These are phyloP conservation scores for Blastomyces emzantsi DNA, from an alignment of 2,329 filamentous ascomycete species.

Conservation along the genomic window DNA sequence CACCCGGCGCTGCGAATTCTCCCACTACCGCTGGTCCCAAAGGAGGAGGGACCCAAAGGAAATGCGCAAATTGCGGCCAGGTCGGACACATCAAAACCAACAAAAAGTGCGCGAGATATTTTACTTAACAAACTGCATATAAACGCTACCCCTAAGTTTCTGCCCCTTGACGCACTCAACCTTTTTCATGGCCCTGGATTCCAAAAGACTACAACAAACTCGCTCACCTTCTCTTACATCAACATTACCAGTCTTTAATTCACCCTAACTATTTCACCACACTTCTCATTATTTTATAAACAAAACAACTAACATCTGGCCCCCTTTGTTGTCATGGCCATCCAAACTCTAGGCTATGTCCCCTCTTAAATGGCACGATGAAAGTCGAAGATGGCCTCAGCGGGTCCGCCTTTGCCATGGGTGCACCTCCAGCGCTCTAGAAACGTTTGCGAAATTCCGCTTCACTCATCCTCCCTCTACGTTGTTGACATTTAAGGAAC, in stretches of 20 bases:
- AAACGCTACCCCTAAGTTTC: constrained; percentile 5
- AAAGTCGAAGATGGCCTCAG: constrained; percentile 45
- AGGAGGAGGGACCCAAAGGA: constrained; percentile 59
- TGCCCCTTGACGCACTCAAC: constrained; percentile 16
- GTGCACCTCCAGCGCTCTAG: constrained; percentile 29
- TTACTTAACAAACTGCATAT: constrained; percentile 4
- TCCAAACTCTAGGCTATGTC: constrained; percentile 55
- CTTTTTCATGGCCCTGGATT: constrained; percentile 11
- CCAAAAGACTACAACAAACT: not conserved
- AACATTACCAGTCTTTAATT: not conserved
- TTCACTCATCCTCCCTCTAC: not conserved
- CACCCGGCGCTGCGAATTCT: constrained; percentile 38
- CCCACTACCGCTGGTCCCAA: constrained; percentile 45
- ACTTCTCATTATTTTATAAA: not conserved
- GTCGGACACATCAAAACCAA: constrained; percentile 98
- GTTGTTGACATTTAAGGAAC: not conserved
- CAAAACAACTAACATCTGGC: not conserved
- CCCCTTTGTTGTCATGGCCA: constrained; percentile 5
- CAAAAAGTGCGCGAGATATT: constrained; percentile 62
- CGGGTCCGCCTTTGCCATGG: constrained; percentile 42
- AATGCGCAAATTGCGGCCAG: constrained; percentile 96
- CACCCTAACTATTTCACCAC: not conserved
- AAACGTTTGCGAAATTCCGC: constrained; percentile 1
- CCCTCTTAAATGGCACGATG: constrained; percentile 75
- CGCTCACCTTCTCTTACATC: not conserved